A percentile compares a stretch with the other conserved stretches of the same genome.
These are phyloP conservation scores for Cercospora citrullina DNA, from an alignment of 2,329 filamentous ascomycete genomes.

Conservation along the genomic window DNA sequence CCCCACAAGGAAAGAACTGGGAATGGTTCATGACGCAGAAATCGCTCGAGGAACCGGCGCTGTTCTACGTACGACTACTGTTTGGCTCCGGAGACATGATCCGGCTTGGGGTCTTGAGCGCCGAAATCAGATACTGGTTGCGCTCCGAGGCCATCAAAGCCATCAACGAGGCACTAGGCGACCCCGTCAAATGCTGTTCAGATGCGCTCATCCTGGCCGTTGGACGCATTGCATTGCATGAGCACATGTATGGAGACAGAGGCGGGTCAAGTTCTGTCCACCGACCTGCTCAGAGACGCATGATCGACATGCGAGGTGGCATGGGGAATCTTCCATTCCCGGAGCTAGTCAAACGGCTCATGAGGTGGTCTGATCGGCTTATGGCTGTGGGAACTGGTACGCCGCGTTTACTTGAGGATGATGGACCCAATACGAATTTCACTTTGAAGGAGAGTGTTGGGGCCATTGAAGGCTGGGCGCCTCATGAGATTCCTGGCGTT, in stretches of 20 bases:
- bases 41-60: constrained; percentile 36
- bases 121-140: constrained; percentile 33
- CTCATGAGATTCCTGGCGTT: constrained; percentile 33
- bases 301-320: constrained; percentile 39
- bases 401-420: constrained; percentile 34
- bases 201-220: constrained; percentile 36
- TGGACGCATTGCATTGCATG: constrained; percentile 39
- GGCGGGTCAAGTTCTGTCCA: constrained; percentile 35
- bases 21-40: constrained; percentile 39
- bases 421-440: constrained; percentile 29
- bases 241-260: constrained; percentile 39
- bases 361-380: constrained; percentile 38
- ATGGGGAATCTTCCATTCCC: constrained; percentile 36
- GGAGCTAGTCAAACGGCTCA: constrained; percentile 37
- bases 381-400: constrained; percentile 39
- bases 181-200: constrained; percentile 25
- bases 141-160: constrained; percentile 34
- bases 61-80: constrained; percentile 39
- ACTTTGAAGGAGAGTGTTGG: constrained; percentile 34
- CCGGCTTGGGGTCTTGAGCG: constrained; percentile 26
- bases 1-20: constrained; percentile 34
- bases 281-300: constrained; percentile 37
- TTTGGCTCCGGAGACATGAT: constrained; percentile 39
- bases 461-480: constrained; percentile 36
- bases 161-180: constrained; percentile 33